phyloP scores from a whole-genome alignment of 2,329 filamentous ascomycete species.

The Hypoxylon sp. region DNA sequence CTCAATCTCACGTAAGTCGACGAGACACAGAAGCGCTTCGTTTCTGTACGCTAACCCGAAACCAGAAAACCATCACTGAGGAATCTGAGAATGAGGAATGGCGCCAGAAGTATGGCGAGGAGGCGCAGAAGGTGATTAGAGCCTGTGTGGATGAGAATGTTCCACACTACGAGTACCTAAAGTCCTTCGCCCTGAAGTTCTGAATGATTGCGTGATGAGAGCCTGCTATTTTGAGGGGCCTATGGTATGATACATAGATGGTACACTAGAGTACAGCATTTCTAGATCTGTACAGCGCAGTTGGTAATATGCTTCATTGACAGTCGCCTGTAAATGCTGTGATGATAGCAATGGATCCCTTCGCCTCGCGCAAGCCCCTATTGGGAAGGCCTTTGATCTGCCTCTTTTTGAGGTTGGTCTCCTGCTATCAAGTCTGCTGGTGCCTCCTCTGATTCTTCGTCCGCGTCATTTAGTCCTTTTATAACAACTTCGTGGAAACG shows the following conservation, averaged over 20 bases:
- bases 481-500: constrained; percentile 55
- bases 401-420: constrained; percentile 31
- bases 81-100: constrained; percentile 80
- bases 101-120: constrained; percentile 79
- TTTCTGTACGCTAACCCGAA: constrained; percentile 45
- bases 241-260: constrained; percentile 48
- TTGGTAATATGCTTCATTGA: constrained; percentile 30
- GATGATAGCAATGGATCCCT: constrained; percentile 17
- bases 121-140: constrained; percentile 78
- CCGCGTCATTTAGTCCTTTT: constrained; percentile 17
- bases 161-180: constrained; percentile 84
- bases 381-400: constrained; percentile 20
- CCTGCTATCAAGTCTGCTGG: constrained; percentile 29
- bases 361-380: constrained; percentile 23
- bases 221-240: constrained; percentile 21
- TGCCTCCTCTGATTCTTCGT: constrained; percentile 10
- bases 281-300: constrained; percentile 34
- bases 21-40: constrained; percentile 4
- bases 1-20: constrained; percentile 70
- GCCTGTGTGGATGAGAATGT: constrained; percentile 80
- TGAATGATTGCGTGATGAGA: constrained; percentile 51
- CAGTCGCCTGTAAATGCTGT: constrained; percentile 31
- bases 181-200: constrained; percentile 79
- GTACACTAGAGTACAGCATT: constrained; percentile 50
- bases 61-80: constrained; percentile 72